phyloP scores from a whole-genome alignment of 768 basidiomycete species.

The Rhizopogon vulgaris region DNA sequence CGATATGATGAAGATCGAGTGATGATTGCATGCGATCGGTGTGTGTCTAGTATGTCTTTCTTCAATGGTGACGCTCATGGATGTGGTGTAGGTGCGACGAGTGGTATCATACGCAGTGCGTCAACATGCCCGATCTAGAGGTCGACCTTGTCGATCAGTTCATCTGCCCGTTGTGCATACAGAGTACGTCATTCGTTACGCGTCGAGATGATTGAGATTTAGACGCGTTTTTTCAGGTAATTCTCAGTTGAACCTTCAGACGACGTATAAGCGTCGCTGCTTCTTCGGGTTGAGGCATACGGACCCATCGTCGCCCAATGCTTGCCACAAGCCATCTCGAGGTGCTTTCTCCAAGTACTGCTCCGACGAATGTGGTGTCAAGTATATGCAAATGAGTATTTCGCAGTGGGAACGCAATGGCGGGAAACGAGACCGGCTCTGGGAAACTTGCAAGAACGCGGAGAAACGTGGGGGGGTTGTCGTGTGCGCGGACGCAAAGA shows the following conservation, averaged over 20 bases:
- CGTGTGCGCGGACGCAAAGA: constrained; percentile 34
- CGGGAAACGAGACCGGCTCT: constrained; percentile 57
- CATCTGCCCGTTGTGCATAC: constrained; percentile 76
- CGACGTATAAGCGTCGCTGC: constrained; percentile 79
- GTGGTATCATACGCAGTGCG: constrained; percentile 89
- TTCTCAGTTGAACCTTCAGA: constrained; percentile 52
- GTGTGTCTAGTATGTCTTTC: constrained; percentile 19
- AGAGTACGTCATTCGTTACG: constrained; percentile 44
- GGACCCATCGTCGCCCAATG: constrained; percentile 53
- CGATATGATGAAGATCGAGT: constrained; percentile 80
- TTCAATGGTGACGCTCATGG: neutral
- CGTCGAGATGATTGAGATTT: neutral
- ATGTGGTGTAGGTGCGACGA: constrained; percentile 70
- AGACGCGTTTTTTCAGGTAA: constrained; percentile 38
- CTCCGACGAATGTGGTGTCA: constrained; percentile 80
- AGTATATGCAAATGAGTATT: constrained; percentile 62
- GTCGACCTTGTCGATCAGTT: constrained; percentile 91
- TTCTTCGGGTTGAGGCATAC: constrained; percentile 61
- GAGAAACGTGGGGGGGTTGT: constrained; percentile 68
- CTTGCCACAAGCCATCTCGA: constrained; percentile 77
- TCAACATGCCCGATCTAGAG: constrained; percentile 72
- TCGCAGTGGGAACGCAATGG: constrained; percentile 56
- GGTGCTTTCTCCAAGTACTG: constrained; percentile 88
- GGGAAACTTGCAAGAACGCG: constrained; percentile 69
- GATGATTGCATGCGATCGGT: constrained; percentile 95